These are phyloP conservation scores for Juglanconis oblonga DNA, from an alignment of 2,329 filamentous ascomycete genomes.

Conservation along the genomic window DNA sequence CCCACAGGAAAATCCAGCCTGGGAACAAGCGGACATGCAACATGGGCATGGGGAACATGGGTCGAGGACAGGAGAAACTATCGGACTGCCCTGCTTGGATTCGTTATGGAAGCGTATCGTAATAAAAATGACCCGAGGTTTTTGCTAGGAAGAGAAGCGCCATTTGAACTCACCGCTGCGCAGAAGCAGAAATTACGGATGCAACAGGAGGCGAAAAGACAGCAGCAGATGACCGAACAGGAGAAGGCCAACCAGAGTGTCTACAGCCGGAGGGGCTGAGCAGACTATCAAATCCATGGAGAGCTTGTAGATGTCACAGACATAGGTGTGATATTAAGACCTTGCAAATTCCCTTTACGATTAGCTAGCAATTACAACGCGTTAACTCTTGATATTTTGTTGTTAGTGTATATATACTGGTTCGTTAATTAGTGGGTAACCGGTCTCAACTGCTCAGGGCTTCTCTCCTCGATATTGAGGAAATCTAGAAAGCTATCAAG, in stretches of 20 bases:
- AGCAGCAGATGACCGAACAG: not conserved
- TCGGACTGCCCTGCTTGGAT: not conserved
- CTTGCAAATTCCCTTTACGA: too few relatives aligned
- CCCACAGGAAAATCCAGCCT: not conserved
- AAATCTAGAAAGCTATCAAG: too few relatives aligned
- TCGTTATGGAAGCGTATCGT: not conserved
- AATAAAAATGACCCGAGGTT: not conserved
- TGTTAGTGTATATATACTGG: too few relatives aligned
- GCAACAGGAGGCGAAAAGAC: not conserved
- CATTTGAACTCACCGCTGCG: not conserved
- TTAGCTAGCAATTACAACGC: too few relatives aligned
- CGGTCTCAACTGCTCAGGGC: too few relatives aligned
- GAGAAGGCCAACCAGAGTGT: not conserved
- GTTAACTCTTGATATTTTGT: too few relatives aligned
- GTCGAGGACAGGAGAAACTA: not conserved
- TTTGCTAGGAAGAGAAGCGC: not conserved
- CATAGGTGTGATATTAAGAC: too few relatives aligned
- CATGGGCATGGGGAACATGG: not conserved
- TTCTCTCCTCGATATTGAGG: too few relatives aligned
- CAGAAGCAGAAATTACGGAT: not conserved
- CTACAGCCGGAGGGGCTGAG: constrained; percentile 1
- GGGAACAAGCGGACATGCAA: not conserved
- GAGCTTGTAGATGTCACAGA: too few relatives aligned
- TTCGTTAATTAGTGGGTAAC: too few relatives aligned
- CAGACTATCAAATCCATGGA: too few relatives aligned